Conservation (phyloP, 2,329 filamentous ascomycete species). For the Pseudocercospora crystallina region DNA sequence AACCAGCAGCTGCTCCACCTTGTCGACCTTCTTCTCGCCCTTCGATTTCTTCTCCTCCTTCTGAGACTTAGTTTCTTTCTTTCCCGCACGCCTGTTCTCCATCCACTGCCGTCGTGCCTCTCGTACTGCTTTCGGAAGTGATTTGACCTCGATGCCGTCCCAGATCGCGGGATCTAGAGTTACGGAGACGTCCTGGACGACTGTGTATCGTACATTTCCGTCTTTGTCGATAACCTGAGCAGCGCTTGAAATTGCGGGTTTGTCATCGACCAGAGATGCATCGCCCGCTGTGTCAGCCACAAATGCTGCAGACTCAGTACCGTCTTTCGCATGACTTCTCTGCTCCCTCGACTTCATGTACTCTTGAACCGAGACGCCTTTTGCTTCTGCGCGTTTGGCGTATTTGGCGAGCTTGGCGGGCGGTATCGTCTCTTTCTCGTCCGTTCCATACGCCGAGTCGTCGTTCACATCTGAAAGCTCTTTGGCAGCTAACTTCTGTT, state of each 20-base stretch:
- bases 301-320: conserved; percentile 1
- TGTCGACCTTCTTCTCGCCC: conserved; percentile 12
- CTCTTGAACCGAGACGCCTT: conserved; percentile 39
- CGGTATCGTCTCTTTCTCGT: conserved; percentile 20
- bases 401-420: conserved; percentile 34
- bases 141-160: conserved; percentile 19
- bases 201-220: conserved; percentile 17
- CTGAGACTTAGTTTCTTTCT: conserved; percentile 3
- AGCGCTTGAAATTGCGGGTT: background rate
- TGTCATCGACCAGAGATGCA: background rate
- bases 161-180: conserved; percentile 23
- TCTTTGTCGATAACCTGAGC: conserved; percentile 15
- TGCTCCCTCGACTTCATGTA: conserved; percentile 29
- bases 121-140: conserved; percentile 23
- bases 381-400: conserved; percentile 36
- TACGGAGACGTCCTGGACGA: conserved; percentile 9
- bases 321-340: conserved; percentile 22
- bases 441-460: conserved; percentile 1
- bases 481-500: conserved; percentile 5
- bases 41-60: conserved; percentile 5
- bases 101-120: conserved; percentile 23
- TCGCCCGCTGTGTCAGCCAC: conserved; percentile 22
- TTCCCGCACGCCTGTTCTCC: conserved; percentile 14
- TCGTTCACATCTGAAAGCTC: conserved; percentile 4
- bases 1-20: conserved; percentile 8